Percentiles rank a stretch among this genome's conserved stretches.
Evolutionary conservation across 768 basidiomycete genomes (phyloP).

Genomic region (Pisolithus orientalis): DNA sequence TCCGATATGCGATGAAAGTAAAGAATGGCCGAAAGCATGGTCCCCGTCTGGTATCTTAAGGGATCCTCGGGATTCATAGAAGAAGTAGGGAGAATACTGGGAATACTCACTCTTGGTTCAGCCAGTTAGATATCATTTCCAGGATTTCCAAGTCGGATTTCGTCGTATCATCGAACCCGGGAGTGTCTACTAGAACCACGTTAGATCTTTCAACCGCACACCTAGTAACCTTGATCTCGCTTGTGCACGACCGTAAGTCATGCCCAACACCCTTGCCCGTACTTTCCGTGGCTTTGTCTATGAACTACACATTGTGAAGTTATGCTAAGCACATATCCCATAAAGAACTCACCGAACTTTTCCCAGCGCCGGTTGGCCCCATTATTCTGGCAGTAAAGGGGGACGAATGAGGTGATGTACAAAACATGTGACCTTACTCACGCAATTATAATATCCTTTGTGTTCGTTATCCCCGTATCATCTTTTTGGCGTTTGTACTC

Average conservation of each 20-base stretch:
- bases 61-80: conserved; percentile 2
- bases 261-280: conserved; percentile 3
- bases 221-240: conserved; percentile 2
- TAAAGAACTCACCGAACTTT: conserved; percentile 12
- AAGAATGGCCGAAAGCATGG: conserved; percentile 4
- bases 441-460: conserved; percentile 8
- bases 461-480: not conserved
- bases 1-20: conserved; percentile 37
- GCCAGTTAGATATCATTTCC: conserved; percentile 33
- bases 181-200: conserved; percentile 45
- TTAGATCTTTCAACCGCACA: conserved; percentile 12
- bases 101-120: not conserved
- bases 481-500: too few species aligned
- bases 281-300: conserved; percentile 3
- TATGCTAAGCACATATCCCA: not conserved
- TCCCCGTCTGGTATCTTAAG: not conserved
- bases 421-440: not conserved
- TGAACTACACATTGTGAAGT: conserved; percentile 1
- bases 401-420: not conserved
- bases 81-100: not conserved
- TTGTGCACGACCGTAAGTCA: conserved; percentile 8
- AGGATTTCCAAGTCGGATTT: conserved; percentile 39
- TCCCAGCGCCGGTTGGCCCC: conserved; percentile 20
- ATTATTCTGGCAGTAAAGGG: conserved; percentile 1
- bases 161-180: conserved; percentile 46